A percentile compares a stretch with the other conserved stretches of the same genome.
These are phyloP conservation scores for thale cress (Arabidopsis thaliana) DNA, from an alignment of 345 rosid genomes.

Conservation along the genomic window TAIR10.1 NC_003076.8:21156001-21156500, in stretches of 20 bases:
- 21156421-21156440: background rate
- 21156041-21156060: too few relatives aligned
- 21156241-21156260: constrained; percentile 33
- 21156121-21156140: background rate
- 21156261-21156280: constrained; percentile 41
- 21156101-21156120: background rate
- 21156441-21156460: constrained; percentile 21
- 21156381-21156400: constrained; percentile 28
- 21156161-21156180: constrained; percentile 9
- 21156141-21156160: constrained; percentile 18
- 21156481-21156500: constrained; percentile 14
- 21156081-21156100: background rate
- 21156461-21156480: constrained; percentile 11
- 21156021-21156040: too few relatives aligned
- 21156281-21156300: constrained; percentile 47
- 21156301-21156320: constrained; percentile 39
- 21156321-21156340: constrained; percentile 22
- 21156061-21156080: background rate
- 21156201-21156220: constrained; percentile 48
- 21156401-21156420: constrained; percentile 19
- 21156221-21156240: constrained; percentile 49
- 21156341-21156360: constrained; percentile 43
- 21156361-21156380: background rate
- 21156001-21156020: too few relatives aligned
- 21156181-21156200: constrained; percentile 10